Base-by-base conservation (phyloP, 2,329 filamentous ascomycete species). In the Aspergillus tamarii region DNA sequence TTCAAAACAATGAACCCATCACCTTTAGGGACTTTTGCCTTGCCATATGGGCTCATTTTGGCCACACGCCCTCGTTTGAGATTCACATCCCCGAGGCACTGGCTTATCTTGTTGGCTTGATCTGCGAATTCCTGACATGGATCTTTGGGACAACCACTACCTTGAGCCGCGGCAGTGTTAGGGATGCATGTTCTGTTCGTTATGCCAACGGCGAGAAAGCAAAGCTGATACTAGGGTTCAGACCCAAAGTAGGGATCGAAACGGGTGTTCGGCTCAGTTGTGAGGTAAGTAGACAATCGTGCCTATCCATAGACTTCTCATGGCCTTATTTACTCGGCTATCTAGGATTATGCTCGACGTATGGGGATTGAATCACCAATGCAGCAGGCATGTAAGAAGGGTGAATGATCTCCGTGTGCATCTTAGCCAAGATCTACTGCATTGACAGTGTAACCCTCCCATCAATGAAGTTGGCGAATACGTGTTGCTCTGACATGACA, bases 191-290 rank as follows among this genome's bases (percentile, higher is more conserved):
- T 63, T 78, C 82, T 45, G 77, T 81, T 55, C 76, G 84, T 59
- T 88, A 87, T 77, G 82, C 83, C 23, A 83, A 79, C 68, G 83
- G 84, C 34, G 73, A 76, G 14, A 87, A 86, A 69, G 85, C 85
- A 46, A 81, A 74, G 65, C 70, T 70, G 56, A 73, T 88, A 2
- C 68, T 88, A 65, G 84, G 84, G 21, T 88, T 88, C 70, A 72
- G 77, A 63, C 81, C 85, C 50, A 76, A 75, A 57, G 79, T 88
- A 12, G 77, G 78, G 2, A 77, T 88, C 59, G 79, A 83, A 43
- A 83, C 86, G 36, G 85, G 81, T 1, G 77, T 88, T 41, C 76
- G 77, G 60, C 70, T 80, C 62, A 83, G 80, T 64, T 85, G 84
- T 69, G 78, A 81, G 66, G 83, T 82, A 74, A 71, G 77, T 62